phyloP scores from a whole-genome alignment of 805 yeast species.

The Wickerhamomyces hampshirensis region DNA sequence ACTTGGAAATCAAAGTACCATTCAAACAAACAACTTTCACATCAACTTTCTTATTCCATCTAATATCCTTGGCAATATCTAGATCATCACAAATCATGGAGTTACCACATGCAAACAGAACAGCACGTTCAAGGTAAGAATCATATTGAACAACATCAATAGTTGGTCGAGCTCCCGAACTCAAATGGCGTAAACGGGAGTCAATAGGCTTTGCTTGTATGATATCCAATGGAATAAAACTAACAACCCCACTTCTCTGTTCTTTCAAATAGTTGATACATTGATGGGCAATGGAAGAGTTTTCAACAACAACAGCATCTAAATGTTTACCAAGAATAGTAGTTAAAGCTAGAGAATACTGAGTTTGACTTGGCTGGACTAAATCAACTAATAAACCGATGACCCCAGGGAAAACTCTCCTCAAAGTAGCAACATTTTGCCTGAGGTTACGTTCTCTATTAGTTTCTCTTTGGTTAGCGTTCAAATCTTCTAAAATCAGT shows the following conservation, averaged over 20 bases:
- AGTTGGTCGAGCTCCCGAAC: conserved; percentile 57
- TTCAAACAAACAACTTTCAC: conserved; percentile 75
- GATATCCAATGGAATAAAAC: conserved; percentile 85
- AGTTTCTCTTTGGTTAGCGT: conserved; percentile 73
- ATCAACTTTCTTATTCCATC: conserved; percentile 57
- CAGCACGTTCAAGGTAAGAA: conserved; percentile 63
- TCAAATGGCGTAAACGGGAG: conserved; percentile 48
- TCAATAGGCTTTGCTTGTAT: conserved; percentile 54
- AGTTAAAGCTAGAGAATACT: conserved; percentile 68
- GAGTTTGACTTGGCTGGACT: conserved; percentile 69
- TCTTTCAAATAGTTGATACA: conserved; percentile 79
- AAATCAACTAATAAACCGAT: conserved; percentile 76
- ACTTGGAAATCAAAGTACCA: conserved; percentile 78
- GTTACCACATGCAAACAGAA: conserved; percentile 74
- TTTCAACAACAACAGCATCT: conserved; percentile 83
- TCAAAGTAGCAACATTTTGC: conserved; percentile 67
- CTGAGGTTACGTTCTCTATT: conserved; percentile 62
- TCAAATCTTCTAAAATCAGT: conserved; percentile 60
- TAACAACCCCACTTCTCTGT: conserved; percentile 78
- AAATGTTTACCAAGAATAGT: conserved; percentile 73
- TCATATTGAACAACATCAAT: conserved; percentile 73
- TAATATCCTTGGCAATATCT: conserved; percentile 60
- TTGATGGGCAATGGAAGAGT: conserved; percentile 58
- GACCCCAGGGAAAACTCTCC: conserved; percentile 79
- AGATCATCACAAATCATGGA: conserved; percentile 73